Conservation (phyloP, 257 asterid species). For the Plantago ovata region DNA sequence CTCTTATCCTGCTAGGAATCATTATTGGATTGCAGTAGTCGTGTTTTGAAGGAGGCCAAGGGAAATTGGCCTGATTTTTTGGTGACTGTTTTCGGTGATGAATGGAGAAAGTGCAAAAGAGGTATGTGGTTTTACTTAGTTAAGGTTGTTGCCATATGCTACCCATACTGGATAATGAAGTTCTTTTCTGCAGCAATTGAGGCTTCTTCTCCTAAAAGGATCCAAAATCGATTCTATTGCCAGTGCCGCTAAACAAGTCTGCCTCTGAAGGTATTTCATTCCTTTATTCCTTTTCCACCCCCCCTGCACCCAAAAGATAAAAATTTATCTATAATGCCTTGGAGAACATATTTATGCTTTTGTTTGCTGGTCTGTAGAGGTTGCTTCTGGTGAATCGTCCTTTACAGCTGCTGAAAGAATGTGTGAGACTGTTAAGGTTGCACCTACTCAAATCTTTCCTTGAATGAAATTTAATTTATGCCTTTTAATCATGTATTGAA, state of each 20-base stretch:
- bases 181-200: slow-evolving; percentile 59
- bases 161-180: slow-evolving; percentile 16
- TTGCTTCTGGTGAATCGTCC: slow-evolving; percentile 56
- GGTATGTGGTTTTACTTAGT: slow-evolving; percentile 33
- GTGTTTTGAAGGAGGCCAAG: slow-evolving; percentile 68
- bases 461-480: slow-evolving; percentile 18
- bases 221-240: slow-evolving; percentile 68
- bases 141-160: slow-evolving; percentile 15
- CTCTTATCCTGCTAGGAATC: slow-evolving; percentile 45
- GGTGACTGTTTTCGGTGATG: slow-evolving; percentile 63
- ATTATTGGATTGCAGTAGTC: slow-evolving; percentile 40
- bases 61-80: slow-evolving; percentile 90
- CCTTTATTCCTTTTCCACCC: too few species aligned
- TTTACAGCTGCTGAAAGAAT: slow-evolving; percentile 75
- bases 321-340: too few species aligned
- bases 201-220: slow-evolving; percentile 90
- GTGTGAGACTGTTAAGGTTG: slow-evolving; percentile 90
- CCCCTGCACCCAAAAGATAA: too few species aligned
- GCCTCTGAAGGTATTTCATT: slow-evolving; percentile 37
- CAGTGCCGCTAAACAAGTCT: slow-evolving; percentile 46
- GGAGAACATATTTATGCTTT: slow-evolving; percentile 20
- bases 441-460: slow-evolving; percentile 21
- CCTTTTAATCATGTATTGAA: slow-evolving; percentile 9
- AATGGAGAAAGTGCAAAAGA: slow-evolving; percentile 99
- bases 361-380: slow-evolving; percentile 39